These are phyloP conservation scores for Penicillium samsonianum DNA, from an alignment of 495 filamentous ascomycete species.

Conservation along the genomic window DNA sequence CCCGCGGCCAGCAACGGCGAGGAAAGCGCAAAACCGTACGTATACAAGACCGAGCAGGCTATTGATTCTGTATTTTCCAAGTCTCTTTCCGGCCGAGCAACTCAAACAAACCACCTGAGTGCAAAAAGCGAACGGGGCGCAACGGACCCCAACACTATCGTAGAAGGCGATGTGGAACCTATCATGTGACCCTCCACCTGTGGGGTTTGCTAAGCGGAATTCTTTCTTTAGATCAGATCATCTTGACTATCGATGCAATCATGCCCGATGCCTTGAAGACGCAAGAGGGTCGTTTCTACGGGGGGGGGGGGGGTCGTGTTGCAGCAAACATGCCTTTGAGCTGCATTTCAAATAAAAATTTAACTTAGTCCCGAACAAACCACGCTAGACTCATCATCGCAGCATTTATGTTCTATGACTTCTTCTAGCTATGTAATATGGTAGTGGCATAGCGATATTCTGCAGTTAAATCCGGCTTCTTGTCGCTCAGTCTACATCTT, in stretches of 20 bases:
- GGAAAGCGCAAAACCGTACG: not conserved
- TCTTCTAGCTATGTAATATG: not conserved
- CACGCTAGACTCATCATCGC: no score
- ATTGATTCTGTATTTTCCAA: no score
- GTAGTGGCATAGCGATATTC: not conserved
- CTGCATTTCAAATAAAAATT: not conserved
- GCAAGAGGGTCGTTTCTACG: not conserved
- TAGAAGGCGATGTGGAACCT: conserved; percentile 2
- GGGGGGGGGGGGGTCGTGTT: not conserved
- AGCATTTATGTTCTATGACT: conserved; percentile 1
- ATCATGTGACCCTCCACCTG: not conserved
- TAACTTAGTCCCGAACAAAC: not conserved
- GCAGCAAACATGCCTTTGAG: not conserved
- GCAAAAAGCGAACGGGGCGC: no score
- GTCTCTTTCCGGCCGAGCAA: no score
- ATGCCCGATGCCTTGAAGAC: not conserved
- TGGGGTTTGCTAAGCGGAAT: not conserved
- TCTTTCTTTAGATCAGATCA: not conserved
- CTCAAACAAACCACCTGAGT: no score
- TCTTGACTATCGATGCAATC: conserved; percentile 3
- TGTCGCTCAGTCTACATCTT: not conserved
- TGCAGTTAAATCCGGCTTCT: not conserved
- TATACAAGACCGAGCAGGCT: not conserved
- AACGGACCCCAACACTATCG: no score
- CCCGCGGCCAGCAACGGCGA: not conserved